phyloP scores from a whole-genome alignment of 371 early-diverging fungal genomes.

The Mucor velutinosus region DNA sequence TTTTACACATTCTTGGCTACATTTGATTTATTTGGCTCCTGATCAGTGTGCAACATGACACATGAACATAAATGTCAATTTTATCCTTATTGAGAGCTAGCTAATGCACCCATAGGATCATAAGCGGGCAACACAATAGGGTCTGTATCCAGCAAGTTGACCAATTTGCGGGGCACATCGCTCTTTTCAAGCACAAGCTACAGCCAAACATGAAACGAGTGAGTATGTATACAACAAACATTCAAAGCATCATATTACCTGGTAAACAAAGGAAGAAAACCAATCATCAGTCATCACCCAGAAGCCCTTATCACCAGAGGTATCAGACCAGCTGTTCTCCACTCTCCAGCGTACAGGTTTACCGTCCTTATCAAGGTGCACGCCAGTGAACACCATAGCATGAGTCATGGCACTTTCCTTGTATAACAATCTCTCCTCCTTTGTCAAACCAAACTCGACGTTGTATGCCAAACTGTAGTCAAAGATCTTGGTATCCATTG shows the following conservation, averaged over 20 bases:
- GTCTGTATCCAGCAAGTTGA: conserved; percentile 64
- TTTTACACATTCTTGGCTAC: too few relatives aligned
- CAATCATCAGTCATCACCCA: conserved; percentile 78
- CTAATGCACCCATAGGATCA: conserved; percentile 73
- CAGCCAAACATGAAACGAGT: neutral
- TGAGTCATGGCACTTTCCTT: conserved; percentile 82
- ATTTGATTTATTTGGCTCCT: neutral
- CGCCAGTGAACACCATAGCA: conserved; percentile 85
- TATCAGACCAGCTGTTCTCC: conserved; percentile 74
- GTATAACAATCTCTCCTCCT: conserved; percentile 74
- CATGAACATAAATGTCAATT: conserved; percentile 5
- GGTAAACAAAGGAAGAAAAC: conserved; percentile 82
- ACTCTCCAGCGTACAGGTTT: conserved; percentile 77
- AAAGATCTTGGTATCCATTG: conserved; percentile 67
- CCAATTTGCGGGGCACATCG: conserved; percentile 58
- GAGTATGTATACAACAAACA: neutral
- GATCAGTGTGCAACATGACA: neutral
- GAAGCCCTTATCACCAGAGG: conserved; percentile 74
- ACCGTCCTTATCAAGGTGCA: conserved; percentile 68
- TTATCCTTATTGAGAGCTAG: conserved; percentile 25
- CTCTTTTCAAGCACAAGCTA: conserved; percentile 63
- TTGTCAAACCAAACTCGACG: conserved; percentile 62
- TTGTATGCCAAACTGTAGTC: conserved; percentile 74
- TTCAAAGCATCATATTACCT: conserved; percentile 36
- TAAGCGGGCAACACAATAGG: conserved; percentile 76